Conservation (phyloP, 257 asterid species). For the Penstemon eatonii region DNA sequence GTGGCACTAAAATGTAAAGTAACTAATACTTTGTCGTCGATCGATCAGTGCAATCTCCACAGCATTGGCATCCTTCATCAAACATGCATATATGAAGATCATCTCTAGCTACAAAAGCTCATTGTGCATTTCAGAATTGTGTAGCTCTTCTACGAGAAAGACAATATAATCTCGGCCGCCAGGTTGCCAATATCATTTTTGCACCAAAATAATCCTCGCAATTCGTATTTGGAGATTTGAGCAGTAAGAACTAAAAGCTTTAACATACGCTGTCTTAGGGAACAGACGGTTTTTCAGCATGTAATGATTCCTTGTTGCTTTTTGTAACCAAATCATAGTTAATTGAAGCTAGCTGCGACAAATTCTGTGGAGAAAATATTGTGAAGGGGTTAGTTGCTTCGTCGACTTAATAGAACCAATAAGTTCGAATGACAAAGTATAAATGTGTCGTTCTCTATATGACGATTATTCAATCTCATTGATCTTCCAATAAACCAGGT, state of each 20-base stretch:
- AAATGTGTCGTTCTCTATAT: too few species aligned
- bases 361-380: constrained; percentile 48
- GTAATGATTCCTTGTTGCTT: constrained; percentile 54
- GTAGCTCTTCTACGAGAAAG: constrained; percentile 13
- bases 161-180: constrained; percentile 22
- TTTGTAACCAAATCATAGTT: constrained; percentile 74
- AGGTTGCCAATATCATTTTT: constrained; percentile 14
- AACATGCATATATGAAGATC: constrained; percentile 19
- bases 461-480: background rate
- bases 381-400: constrained; percentile 15
- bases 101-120: constrained; percentile 6
- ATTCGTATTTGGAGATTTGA: constrained; percentile 14
- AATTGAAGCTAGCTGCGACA: constrained; percentile 84
- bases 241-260: constrained; percentile 15
- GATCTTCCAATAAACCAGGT: constrained; percentile 3
- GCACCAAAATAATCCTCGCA: constrained; percentile 10
- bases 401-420: background rate
- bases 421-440: too few species aligned
- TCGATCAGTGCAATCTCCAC: constrained; percentile 14
- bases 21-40: too few species aligned
- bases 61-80: constrained; percentile 17
- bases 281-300: constrained; percentile 32
- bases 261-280: constrained; percentile 10
- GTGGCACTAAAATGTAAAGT: too few species aligned
- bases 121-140: constrained; percentile 2